Evolutionary conservation across 768 basidiomycete genomes (phyloP).

Genomic region (Tylopilus rubrobrunneus): DNA sequence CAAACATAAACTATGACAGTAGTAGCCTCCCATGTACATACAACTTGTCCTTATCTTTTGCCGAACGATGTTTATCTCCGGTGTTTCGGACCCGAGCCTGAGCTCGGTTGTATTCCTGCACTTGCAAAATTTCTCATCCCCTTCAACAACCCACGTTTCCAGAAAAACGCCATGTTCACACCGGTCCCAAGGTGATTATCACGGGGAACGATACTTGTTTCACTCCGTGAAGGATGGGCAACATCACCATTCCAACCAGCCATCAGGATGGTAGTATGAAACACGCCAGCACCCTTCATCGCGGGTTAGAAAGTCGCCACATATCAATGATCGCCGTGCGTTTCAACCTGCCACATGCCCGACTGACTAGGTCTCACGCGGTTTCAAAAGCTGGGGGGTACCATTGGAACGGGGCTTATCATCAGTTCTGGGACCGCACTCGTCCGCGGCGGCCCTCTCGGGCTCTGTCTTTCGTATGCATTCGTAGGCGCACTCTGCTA

Average conservation of each 20-base stretch:
- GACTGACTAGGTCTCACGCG: background rate
- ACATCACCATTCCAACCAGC: background rate
- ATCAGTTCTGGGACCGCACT: slow-evolving; percentile 62
- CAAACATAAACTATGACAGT: slow-evolving; percentile 52
- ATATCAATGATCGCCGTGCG: slow-evolving; percentile 49
- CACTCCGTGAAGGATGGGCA: background rate
- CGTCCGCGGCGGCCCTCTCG: slow-evolving; percentile 55
- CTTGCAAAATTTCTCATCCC: background rate
- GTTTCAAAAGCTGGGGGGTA: slow-evolving; percentile 40
- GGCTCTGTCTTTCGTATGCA: slow-evolving; percentile 37
- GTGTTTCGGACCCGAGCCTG: background rate
- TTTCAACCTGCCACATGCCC: background rate
- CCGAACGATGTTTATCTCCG: background rate
- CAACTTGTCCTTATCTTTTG: background rate
- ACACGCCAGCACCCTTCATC: slow-evolving; percentile 33
- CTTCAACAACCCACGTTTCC: background rate
- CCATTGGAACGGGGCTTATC: slow-evolving; percentile 55
- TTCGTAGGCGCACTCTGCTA: slow-evolving; percentile 56
- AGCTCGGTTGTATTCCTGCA: background rate
- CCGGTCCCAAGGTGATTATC: background rate
- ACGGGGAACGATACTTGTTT: background rate
- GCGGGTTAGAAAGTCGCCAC: slow-evolving; percentile 51
- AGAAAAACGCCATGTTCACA: background rate
- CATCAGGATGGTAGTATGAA: slow-evolving; percentile 9
- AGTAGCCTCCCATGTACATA: background rate